Percentiles rank a stretch among this genome's conserved stretches.
Conservation (phyloP, 225 moss, liverwort and hornwort species). For the Lunularia cruciata region DNA sequence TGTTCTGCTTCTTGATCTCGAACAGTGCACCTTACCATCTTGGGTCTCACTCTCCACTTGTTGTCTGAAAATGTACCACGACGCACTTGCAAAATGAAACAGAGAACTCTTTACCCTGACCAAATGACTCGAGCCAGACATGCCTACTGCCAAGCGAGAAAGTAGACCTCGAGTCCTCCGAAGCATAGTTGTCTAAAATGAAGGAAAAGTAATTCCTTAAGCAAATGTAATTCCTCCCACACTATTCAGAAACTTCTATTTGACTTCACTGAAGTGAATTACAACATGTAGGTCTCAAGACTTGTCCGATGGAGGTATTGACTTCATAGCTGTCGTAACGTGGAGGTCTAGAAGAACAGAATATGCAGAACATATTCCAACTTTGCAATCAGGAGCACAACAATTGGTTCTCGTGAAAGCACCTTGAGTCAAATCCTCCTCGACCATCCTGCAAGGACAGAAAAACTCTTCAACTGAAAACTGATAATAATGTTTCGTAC, state of each 20-base stretch:
- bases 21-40: constrained; percentile 75
- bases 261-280: too few relatives aligned
- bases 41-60: constrained; percentile 48
- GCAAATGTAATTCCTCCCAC: too few relatives aligned
- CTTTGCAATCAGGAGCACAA: neutral
- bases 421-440: constrained; percentile 20
- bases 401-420: neutral
- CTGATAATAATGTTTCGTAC: too few relatives aligned
- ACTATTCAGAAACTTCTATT: too few relatives aligned
- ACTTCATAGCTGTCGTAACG: too few relatives aligned
- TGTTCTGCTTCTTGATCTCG: constrained; percentile 81
- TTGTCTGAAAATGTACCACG: constrained; percentile 49
- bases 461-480: too few relatives aligned
- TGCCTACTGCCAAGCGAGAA: neutral
- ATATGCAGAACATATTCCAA: neutral
- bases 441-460: constrained; percentile 8
- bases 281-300: too few relatives aligned
- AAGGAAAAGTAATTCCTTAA: neutral
- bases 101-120: too few relatives aligned
- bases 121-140: too few relatives aligned
- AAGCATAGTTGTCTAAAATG: too few relatives aligned
- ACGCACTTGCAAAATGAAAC: neutral
- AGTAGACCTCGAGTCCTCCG: neutral
- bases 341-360: neutral
- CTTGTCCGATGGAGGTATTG: too few relatives aligned